A percentile compares a stretch with the other conserved stretches of the same genome.
These are phyloP conservation scores for Nakazawaea sp. DNA, from an alignment of 805 yeast genomes.

Conservation along the genomic window DNA sequence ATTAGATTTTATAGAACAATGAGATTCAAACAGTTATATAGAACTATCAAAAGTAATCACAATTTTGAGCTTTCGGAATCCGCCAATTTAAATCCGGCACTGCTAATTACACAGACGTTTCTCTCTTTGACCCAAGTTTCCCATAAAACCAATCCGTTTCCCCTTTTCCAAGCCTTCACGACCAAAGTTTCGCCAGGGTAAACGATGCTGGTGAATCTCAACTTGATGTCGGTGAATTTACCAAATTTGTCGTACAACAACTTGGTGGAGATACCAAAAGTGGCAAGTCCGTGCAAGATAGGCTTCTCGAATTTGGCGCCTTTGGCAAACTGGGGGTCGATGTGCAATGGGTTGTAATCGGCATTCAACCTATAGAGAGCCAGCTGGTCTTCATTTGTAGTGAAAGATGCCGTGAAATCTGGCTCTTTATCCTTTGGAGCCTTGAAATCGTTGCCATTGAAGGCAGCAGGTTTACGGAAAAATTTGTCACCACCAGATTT, in stretches of 20 bases:
- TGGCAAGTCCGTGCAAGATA: conserved; percentile 87
- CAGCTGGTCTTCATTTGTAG: conserved; percentile 69
- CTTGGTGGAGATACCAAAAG: conserved; percentile 78
- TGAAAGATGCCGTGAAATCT: conserved; percentile 53
- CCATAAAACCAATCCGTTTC: conserved; percentile 59
- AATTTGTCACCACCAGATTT: conserved; percentile 41
- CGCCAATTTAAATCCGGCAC: conserved; percentile 34
- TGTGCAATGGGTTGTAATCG: conserved; percentile 91
- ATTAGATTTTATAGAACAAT: conserved; percentile 8
- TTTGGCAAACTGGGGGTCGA: conserved; percentile 86
- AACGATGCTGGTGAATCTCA: conserved; percentile 84
- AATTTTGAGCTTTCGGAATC: conserved; percentile 16
- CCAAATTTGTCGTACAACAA: conserved; percentile 77
- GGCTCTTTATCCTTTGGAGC: conserved; percentile 57
- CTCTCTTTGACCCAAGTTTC: conserved; percentile 80
- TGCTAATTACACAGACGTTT: conserved; percentile 69
- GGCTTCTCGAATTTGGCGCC: conserved; percentile 83
- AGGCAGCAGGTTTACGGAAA: conserved; percentile 42
- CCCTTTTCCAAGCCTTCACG: conserved; percentile 79
- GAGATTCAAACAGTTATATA: not conserved
- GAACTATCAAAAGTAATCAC: conserved; percentile 7
- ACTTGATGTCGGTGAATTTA: conserved; percentile 75
- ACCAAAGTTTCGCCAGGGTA: conserved; percentile 90
- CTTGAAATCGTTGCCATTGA: conserved; percentile 56
- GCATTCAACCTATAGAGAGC: conserved; percentile 88